Base-by-base conservation (phyloP, 2,329 filamentous ascomycete species). In the Diaporthe citrichinensis region DNA sequence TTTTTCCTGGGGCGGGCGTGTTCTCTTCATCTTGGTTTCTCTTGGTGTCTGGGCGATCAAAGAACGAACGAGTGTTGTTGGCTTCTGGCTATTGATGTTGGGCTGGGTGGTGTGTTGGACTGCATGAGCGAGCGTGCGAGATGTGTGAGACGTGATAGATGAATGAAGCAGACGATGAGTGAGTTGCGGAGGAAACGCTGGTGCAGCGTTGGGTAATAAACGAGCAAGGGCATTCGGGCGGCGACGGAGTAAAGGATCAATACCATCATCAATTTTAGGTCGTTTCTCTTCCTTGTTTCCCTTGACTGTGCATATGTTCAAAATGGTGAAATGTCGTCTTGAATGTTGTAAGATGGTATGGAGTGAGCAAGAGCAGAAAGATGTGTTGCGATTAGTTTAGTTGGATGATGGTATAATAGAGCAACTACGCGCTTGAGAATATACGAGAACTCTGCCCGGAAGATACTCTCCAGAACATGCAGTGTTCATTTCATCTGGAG, bases 161-260 rank as follows among this genome's bases (percentile, higher is more conserved):
- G 28, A 49, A 25, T 36, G 62, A 39, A 17, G 62, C 5, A 25
- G 62, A 53, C 7, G 62, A 51, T n/a, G 44, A 28, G 25, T 25
- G 44, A 7, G 46, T 39, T 39, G 46, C 5, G 14, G 14, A 15
- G 23, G 31, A 25, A 28, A 55, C 14, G 65, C 46, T 28, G 65
- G 31, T 28, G 12, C 8, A 49, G 46, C 34, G 65, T 55, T 55
- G 62, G 65, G 46, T 69, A 69, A 69, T 55, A 41, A 53, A 69
- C 3, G 23, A 69, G 65, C 49, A 41, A 55, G 65, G 62, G 65
- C 65, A 69, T 69, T 14, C 34, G n/a, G 28, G 65, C 65, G 65
- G 65, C 34, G 34, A 55, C n/a, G 65, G 49, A 69, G 49, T 69
- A 69, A 53, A 53, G 62, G 62, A 31, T 25, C 46, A 53, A 68